phyloP scores from a whole-genome alignment of 768 basidiomycete species.

The Trametes coccinea region DNA sequence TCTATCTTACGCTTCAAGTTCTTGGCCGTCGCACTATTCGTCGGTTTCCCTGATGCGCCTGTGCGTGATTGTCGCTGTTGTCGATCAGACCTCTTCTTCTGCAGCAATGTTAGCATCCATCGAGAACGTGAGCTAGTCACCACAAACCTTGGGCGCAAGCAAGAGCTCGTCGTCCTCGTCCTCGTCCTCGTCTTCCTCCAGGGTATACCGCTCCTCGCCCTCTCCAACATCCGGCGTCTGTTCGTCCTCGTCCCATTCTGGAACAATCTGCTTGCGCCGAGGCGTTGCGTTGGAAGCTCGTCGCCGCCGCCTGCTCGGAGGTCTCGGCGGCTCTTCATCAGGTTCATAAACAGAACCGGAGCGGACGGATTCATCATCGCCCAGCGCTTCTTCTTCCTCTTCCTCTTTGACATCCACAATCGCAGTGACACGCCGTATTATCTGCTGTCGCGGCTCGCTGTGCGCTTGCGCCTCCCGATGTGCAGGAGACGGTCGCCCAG shows the following conservation, averaged over 20 bases:
- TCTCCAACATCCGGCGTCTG: constrained; percentile 29
- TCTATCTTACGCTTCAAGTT: constrained; percentile 26
- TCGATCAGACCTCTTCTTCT: neutral
- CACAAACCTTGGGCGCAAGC: constrained; percentile 49
- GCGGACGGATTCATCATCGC: constrained; percentile 13
- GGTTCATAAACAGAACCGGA: constrained; percentile 18
- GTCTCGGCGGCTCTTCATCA: constrained; percentile 19
- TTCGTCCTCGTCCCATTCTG: constrained; percentile 29
- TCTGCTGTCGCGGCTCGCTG: constrained; percentile 30
- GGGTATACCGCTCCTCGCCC: constrained; percentile 23
- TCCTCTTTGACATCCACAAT: constrained; percentile 66
- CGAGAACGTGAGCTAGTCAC: neutral
- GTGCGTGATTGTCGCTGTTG: neutral
- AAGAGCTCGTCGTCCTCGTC: constrained; percentile 20
- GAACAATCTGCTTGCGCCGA: constrained; percentile 9
- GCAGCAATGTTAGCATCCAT: neutral
- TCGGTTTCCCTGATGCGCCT: neutral
- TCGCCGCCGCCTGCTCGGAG: constrained; percentile 35
- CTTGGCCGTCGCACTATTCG: constrained; percentile 9
- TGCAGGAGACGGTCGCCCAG: neutral
- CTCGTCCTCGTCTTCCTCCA: constrained; percentile 3
- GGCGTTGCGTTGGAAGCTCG: constrained; percentile 13
- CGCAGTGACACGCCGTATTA: constrained; percentile 69
- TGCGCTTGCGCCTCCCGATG: constrained; percentile 11
- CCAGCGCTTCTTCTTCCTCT: constrained; percentile 38